phyloP scores from a whole-genome alignment of 2,329 filamentous ascomycete genomes.

The Diaporthe sp. region DNA sequence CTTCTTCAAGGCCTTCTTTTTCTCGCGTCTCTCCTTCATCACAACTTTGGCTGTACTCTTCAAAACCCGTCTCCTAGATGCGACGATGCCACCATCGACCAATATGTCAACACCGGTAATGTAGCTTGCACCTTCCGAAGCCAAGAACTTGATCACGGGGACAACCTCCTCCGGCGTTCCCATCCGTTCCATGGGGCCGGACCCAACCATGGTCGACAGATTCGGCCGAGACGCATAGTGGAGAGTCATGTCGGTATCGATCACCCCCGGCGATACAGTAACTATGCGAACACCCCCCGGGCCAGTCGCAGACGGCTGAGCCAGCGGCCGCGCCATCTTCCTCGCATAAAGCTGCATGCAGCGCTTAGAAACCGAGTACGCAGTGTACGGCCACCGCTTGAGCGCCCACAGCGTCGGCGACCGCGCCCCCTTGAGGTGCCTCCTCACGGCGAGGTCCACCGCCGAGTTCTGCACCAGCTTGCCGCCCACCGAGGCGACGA shows the following conservation, averaged over 20 bases:
- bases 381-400: constrained; percentile 23
- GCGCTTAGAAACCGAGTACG: constrained; percentile 31
- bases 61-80: constrained; percentile 4
- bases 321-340: constrained; percentile 18
- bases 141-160: constrained; percentile 28
- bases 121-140: constrained; percentile 25
- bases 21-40: constrained; percentile 19
- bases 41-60: constrained; percentile 9
- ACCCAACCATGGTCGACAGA: not conserved
- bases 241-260: constrained; percentile 25
- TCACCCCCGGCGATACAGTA: constrained; percentile 26
- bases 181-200: constrained; percentile 25
- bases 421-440: constrained; percentile 8
- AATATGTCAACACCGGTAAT: constrained; percentile 27
- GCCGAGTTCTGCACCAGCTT: constrained; percentile 24
- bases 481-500: constrained; percentile 16
- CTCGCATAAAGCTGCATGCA: constrained; percentile 31
- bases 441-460: constrained; percentile 30
- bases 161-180: constrained; percentile 29
- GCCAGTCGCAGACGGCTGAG: constrained; percentile 12
- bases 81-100: constrained; percentile 31
- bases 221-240: not conserved
- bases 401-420: constrained; percentile 35
- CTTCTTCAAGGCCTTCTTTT: constrained; percentile 6
- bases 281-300: constrained; percentile 23